Percentiles rank a stretch among this genome's conserved stretches.
These are phyloP conservation scores for Lasiosphaeria ovina DNA, from an alignment of 495 filamentous ascomycete genomes.

Conservation along the genomic window DNA sequence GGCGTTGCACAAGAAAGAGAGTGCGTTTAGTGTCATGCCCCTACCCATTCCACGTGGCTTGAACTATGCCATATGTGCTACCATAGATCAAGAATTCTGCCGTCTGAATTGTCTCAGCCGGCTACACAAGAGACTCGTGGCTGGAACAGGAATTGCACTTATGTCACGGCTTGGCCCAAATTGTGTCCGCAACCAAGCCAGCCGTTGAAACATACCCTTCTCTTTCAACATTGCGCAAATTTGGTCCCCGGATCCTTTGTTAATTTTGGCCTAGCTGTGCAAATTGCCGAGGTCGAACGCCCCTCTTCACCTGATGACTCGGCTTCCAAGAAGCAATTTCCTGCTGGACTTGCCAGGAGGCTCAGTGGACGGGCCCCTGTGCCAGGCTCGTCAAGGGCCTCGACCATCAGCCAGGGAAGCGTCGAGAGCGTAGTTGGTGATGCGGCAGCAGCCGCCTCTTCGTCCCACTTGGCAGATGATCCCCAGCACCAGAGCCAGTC, in stretches of 20 bases:
- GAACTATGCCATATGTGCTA: too few relatives aligned
- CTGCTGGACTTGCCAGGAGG: conserved; percentile 39
- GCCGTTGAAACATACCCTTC: background rate
- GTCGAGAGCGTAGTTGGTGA: conserved; percentile 27
- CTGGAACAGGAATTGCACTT: too few relatives aligned
- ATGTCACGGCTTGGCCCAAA: too few relatives aligned
- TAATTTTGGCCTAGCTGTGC: conserved; percentile 40
- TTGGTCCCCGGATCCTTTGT: background rate
- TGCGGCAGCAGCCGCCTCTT: conserved; percentile 19
- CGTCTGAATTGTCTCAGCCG: too few relatives aligned
- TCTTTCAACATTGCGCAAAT: background rate
- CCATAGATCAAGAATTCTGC: too few relatives aligned
- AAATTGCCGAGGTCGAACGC: conserved; percentile 47
- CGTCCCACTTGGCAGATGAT: conserved; percentile 30
- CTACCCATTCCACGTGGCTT: too few relatives aligned
- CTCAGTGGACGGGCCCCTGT: conserved; percentile 42
- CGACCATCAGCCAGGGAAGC: conserved; percentile 36
- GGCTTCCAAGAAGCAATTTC: conserved; percentile 43
- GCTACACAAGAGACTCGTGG: too few relatives aligned
- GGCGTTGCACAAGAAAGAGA: background rate
- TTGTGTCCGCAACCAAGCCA: background rate
- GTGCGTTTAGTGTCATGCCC: too few relatives aligned
- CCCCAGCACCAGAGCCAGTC: conserved; percentile 27
- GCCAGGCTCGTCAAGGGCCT: conserved; percentile 37
- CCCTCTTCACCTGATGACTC: conserved; percentile 35